Conservation (phyloP, 768 basidiomycete species). For the Tubosaeta sp. region DNA sequence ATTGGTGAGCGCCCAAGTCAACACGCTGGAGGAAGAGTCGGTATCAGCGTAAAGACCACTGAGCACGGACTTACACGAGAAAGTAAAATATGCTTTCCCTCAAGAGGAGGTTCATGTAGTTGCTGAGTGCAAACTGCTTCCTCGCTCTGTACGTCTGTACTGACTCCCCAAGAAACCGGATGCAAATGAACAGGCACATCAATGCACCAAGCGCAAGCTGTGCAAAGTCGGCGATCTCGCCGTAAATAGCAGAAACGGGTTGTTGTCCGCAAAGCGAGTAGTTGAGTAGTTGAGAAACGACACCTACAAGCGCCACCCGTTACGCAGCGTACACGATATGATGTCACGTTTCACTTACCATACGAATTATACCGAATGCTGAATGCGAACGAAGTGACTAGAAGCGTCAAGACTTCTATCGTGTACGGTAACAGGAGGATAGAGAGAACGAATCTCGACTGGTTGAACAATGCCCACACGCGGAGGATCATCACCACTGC, state of each 20-base stretch:
- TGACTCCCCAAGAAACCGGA: not conserved
- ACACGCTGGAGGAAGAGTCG: not conserved
- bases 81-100: not conserved
- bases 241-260: not conserved
- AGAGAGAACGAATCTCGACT: not conserved
- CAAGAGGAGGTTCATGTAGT: not conserved
- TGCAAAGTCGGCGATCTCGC: not conserved
- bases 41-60: not conserved
- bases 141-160: not conserved
- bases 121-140: not conserved
- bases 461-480: not conserved
- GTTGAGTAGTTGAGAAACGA: not conserved
- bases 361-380: not conserved
- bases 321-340: not conserved
- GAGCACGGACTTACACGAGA: not conserved
- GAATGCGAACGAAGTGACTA: not conserved
- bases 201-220: not conserved
- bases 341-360: not conserved
- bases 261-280: not conserved
- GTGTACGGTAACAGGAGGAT: not conserved
- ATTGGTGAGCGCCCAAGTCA: not conserved
- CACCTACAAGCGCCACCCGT: not conserved
- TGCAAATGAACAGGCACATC: not conserved
- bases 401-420: not conserved
- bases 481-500: slow-evolving; percentile 1